Evolutionary conservation across 2,329 filamentous ascomycete genomes (phyloP), one percentile per base, ranked within the genome.

Genomic region (Fusarium piperis): DNA sequence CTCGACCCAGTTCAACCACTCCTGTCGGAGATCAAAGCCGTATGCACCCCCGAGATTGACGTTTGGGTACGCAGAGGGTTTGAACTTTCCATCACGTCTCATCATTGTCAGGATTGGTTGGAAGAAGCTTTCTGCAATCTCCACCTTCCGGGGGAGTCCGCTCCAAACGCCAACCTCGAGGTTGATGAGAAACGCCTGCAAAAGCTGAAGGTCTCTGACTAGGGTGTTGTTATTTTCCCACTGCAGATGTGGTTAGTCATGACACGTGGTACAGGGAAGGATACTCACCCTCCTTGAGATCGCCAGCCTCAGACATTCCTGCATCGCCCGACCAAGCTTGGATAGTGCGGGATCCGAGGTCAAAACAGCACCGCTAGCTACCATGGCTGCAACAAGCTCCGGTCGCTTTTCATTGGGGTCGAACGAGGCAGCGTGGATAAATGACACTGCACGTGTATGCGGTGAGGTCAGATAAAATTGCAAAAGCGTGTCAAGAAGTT

Each of bases 241-340:
- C 72, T 79, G 30, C 3, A 10, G 9, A 0, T 15, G 13, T 5
- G 2, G 5, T 68, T 9, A 68, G 53, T 8, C 18, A 8, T 11
- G 16, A 16, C 33, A 3, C 5, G 1, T 23, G 20, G 16, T 10
- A 18, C 20, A 13, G 13, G 1, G 16, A 18, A 15, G 15, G 8
- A 6, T 3, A 59, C 73, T 36, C 6, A 74, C 73, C 15, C 64
- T 71, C 56, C 70, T 71, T 2, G 73, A 51, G 6, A 75, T 62
- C 3, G 71, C 64, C 12, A 66, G 38, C 28, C 53, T 75, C 11
- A 82, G 73, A 28, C 80, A 80, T 60, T 84, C 83, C 26, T 83
- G 77, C 28, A 84, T 70, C 1, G 83, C 82, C 68, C 79, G 83
- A 0, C 83, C 83, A 20, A 84, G 72, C 7, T 81, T 83, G 11